Evolutionary conservation across 805 yeast genomes (phyloP), one percentile per base, ranked within the genome.

Genomic region (Pichia deserticola): DNA sequence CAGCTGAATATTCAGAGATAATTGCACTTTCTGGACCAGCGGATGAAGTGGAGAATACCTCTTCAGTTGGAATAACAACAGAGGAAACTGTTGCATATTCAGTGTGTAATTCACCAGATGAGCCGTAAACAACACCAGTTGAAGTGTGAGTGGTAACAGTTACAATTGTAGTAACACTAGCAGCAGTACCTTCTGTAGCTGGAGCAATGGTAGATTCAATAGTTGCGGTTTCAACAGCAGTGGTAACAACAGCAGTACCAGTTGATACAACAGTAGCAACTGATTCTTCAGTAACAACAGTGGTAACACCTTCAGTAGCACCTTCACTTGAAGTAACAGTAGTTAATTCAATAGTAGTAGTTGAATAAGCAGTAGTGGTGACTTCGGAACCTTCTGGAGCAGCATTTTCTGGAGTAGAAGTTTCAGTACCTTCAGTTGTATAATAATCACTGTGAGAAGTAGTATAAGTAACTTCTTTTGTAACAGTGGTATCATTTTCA

Each of bases 391-490:
- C 20, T 20, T 20, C 20, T n/a, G n/a, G n/a, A n/a, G n/a, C n/a
- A n/a, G n/a, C n/a, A n/a, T n/a, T n/a, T 20, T 20, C 20, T 20
- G 20, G 20, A 20, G 20, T 20, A 20, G 20, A 20, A 20, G 20
- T 20, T 20, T 20, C 20, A 20, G 20, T 20, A 20, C 20, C 20
- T 20, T 20, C 20, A 20, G 48, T 35, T 2, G 47, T 36, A n/a
- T 51, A 41, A 37, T 45, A 40, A n/a, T 37, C 42, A 41, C 49
- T 47, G n/a, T 38, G 53, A 20, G 54, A 47, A 33, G 51, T 51
- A 20, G 50, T 42, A 33, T 51, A 54, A 32, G 60, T 47, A 8
- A 33, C 13, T 9, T 10, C 44, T 38, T 40, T 35, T 29, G 55
- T 48, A 42, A 51, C 44, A 36, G 50, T 47, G 37, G 32, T n/a